Percentiles rank a stretch among this genome's conserved stretches.
phyloP scores from a whole-genome alignment of 129 eudicot species.

The Sambucus nigra region DNA sequence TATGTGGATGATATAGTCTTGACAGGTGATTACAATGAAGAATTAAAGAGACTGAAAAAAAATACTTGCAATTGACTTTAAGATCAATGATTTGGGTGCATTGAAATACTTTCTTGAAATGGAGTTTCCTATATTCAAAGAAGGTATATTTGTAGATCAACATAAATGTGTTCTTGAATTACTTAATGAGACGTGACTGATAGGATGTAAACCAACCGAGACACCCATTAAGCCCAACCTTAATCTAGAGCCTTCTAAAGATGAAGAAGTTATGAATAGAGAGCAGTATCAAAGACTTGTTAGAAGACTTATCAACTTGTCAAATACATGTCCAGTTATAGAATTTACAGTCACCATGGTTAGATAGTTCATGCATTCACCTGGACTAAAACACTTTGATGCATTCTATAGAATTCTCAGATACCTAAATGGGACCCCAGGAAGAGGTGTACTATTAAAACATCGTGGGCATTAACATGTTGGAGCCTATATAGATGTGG shows the following conservation, averaged over 20 bases:
- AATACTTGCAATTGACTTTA: background rate
- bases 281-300: constrained; percentile 4
- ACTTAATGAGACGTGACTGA: background rate
- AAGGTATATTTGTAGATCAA: constrained; percentile 2
- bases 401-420: constrained; percentile 3
- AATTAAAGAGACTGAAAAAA: background rate
- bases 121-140: constrained; percentile 1
- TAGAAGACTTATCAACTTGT: constrained; percentile 2
- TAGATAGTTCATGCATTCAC: constrained; percentile 14
- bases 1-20: constrained; percentile 15
- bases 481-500: constrained; percentile 1
- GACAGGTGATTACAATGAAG: background rate
- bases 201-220: background rate
- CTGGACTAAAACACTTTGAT: constrained; percentile 6
- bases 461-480: background rate
- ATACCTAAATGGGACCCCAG: constrained; percentile 1
- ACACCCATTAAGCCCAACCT: background rate
- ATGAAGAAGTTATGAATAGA: background rate
- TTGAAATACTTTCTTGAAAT: constrained; percentile 5
- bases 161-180: constrained; percentile 4
- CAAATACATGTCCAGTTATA: constrained; percentile 6
- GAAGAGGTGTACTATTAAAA: background rate
- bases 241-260: background rate
- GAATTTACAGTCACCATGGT: constrained; percentile 4
- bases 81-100: constrained; percentile 9